Evolutionary conservation across 352 stramenopile species (phyloP).

Genomic region (Globisporangium spinosum): DNA sequence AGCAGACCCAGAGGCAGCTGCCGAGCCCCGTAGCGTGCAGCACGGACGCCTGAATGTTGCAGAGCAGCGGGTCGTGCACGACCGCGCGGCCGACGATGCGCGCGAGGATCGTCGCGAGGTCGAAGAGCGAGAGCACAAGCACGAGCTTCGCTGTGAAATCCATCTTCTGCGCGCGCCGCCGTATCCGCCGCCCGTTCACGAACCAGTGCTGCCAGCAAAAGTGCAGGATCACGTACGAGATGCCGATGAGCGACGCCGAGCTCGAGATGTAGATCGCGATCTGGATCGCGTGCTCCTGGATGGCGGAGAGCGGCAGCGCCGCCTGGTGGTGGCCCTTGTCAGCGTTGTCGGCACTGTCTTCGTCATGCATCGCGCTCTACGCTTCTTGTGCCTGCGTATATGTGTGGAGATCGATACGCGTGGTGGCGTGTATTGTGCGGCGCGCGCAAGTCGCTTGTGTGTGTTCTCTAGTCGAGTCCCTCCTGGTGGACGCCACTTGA

Average conservation of each 20-base stretch:
- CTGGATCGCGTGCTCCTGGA: constrained; percentile 34
- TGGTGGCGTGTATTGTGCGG: not conserved
- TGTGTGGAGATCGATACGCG: not conserved
- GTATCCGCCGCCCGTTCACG: constrained; percentile 13
- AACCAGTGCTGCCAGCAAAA: constrained; percentile 47
- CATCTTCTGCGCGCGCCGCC: constrained; percentile 24
- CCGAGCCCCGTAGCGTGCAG: constrained; percentile 53
- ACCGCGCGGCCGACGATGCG: constrained; percentile 54
- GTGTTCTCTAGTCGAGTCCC: not conserved
- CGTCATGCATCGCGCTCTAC: constrained; percentile 4
- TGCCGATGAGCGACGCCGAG: constrained; percentile 54
- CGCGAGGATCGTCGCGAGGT: constrained; percentile 48
- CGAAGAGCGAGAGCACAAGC: constrained; percentile 65
- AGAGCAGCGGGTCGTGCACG: constrained; percentile 40
- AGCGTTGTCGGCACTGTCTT: constrained; percentile 17
- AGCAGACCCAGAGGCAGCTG: constrained; percentile 70
- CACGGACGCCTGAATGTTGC: constrained; percentile 49
- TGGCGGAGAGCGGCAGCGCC: constrained; percentile 19
- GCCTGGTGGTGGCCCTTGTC: not conserved
- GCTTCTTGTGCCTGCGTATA: not conserved
- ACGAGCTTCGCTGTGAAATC: constrained; percentile 75
- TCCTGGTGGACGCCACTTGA: not conserved
- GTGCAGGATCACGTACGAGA: constrained; percentile 63
- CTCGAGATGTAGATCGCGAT: constrained; percentile 41
- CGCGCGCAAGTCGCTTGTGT: constrained; percentile 6